Base-by-base conservation (phyloP, 1,139 yeast species). In the Nakaseomyces kungkrabaensis region DNA sequence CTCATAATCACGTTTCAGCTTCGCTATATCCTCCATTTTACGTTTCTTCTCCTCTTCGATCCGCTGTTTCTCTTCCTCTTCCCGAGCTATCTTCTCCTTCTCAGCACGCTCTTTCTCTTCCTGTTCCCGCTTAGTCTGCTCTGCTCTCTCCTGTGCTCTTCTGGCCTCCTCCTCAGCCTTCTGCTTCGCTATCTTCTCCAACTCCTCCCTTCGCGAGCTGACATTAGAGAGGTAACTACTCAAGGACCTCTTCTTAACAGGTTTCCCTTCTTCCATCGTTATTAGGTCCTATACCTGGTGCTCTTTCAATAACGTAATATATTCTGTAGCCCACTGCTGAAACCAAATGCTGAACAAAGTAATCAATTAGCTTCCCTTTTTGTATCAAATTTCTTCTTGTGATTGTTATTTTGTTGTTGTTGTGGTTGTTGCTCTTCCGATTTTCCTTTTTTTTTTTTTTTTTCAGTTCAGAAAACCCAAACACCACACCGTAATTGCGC, bases 141-240 rank as follows among this genome's bases (percentile, higher is more conserved):
- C 48, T n/a, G 5, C 11, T 9, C 13, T 26, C 22, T 32, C 38
- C 32, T 43, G 38, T 22, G 17, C 38, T 9, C 34, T 27, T 5
- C 42, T 51, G 33, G 49, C 48, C 25, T 48, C 50, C 13, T 45
- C 48, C 37, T 33, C 38, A 43, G 47, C 51, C 37, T 44, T 41
- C 32, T 47, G 43, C 47, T 50, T 46, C 5, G 54, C 57, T 26
- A 55, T 52, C 52, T 51, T 60, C 47, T 55, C 63, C 50, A 55
- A 54, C 54, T 67, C 68, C 45, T 58, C 63, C 44, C 63, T 60
- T 52, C 69, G 56, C 25, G 60, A 54, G 17, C 50, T 57, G 2
- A 65, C 63, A 49, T 65, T 65, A n/a, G 68, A 64, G 27, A 68
- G 52, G 48, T 68, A 67, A 43, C 65, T 67, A 42, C 70, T 62